phyloP scores from a whole-genome alignment of 1,139 yeast species.

The Blastobotrys elegans region DNA sequence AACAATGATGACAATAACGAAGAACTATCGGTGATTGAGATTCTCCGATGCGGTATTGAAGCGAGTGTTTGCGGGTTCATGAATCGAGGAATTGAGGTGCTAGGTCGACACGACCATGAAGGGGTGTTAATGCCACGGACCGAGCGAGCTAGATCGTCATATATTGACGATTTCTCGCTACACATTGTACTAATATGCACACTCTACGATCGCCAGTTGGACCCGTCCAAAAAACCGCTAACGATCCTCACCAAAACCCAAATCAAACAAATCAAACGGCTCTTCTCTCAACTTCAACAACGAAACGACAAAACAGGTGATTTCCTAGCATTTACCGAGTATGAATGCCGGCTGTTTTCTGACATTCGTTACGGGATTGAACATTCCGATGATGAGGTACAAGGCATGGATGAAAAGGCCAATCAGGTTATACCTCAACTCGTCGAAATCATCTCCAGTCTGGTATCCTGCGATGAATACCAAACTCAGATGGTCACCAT shows the following conservation, averaged over 20 bases:
- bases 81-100: not conserved
- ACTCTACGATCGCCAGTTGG: not conserved
- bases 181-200: not conserved
- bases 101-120: not conserved
- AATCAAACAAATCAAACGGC: not conserved
- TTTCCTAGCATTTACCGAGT: not conserved
- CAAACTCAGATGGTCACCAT: not conserved
- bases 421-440: not conserved
- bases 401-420: not conserved
- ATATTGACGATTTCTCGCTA: not conserved
- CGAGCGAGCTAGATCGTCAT: not conserved
- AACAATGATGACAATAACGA: not conserved
- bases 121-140: not conserved
- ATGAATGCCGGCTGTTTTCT: not conserved
- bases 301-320: not conserved
- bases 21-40: not conserved
- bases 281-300: not conserved
- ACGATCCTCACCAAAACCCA: not conserved
- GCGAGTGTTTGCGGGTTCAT: not conserved
- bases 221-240: not conserved
- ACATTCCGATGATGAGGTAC: not conserved
- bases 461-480: not conserved
- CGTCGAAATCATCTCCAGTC: not conserved
- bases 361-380: not conserved
- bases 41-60: not conserved